Conservation (phyloP, 2,329 filamentous ascomycete species). For the Penicillium sp. region DNA sequence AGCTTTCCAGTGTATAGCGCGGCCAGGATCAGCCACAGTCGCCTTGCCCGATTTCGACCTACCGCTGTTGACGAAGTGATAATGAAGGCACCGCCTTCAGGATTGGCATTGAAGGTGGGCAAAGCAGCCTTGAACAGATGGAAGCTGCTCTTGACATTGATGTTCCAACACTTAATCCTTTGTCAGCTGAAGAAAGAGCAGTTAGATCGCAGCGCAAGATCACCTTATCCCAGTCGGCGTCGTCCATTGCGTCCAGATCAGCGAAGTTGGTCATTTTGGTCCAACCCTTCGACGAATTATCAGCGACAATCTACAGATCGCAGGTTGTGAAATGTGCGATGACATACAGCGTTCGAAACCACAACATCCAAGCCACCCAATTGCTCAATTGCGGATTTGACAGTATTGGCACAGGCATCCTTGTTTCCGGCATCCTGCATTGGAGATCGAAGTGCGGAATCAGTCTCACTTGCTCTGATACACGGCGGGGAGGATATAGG, state of each 20-base stretch:
- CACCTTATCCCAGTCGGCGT: slow-evolving; percentile 64
- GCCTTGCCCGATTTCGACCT: no score
- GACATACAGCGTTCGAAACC: slow-evolving; percentile 66
- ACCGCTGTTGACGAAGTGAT: slow-evolving; percentile 63
- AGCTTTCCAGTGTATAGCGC: no score
- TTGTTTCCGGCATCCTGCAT: slow-evolving; percentile 62
- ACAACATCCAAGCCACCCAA: slow-evolving; percentile 72
- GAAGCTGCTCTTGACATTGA: slow-evolving; percentile 59
- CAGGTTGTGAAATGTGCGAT: neutral
- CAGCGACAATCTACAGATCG: neutral
- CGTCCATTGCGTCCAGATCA: slow-evolving; percentile 57
- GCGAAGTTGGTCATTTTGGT: slow-evolving; percentile 58
- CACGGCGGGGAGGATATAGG: neutral
- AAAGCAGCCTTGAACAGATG: slow-evolving; percentile 57
- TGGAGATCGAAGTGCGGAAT: no score
- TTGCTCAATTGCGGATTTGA: slow-evolving; percentile 57
- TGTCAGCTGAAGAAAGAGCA: neutral
- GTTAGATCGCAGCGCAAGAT: neutral
- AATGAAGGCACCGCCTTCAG: slow-evolving; percentile 62
- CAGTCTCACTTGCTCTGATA: no score
- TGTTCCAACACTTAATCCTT: slow-evolving; percentile 53
- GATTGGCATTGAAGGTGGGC: slow-evolving; percentile 59
- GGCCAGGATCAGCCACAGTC: no score
- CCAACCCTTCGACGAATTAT: slow-evolving; percentile 51
- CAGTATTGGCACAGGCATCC: slow-evolving; percentile 57